These are phyloP conservation scores for Seminavis robusta DNA, from an alignment of 108 stramenopile species.

Conservation along the genomic window DNA sequence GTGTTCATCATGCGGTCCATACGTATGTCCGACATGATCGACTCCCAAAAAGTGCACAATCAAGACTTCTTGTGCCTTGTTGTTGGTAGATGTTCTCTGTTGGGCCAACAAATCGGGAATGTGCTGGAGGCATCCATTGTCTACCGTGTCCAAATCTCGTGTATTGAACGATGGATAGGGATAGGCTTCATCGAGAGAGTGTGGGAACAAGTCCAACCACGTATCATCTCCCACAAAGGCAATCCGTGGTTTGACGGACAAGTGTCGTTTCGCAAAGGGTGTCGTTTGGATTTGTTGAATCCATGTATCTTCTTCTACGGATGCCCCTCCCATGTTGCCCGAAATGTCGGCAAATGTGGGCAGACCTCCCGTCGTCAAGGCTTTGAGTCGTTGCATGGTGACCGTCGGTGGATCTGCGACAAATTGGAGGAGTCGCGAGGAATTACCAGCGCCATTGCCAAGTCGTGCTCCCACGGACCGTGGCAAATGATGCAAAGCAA, in stretches of 20 bases:
- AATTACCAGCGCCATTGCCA: conserved; percentile 6
- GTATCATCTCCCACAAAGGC: conserved; percentile 98
- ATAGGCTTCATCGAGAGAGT: conserved; percentile 74
- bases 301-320: conserved; percentile 86
- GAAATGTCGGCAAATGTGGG: conserved; percentile 96
- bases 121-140: conserved; percentile 85
- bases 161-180: conserved; percentile 97
- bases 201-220: conserved; percentile 93
- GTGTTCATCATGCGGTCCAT: conserved; percentile 82
- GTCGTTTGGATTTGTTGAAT: conserved; percentile 54
- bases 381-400: conserved; percentile 97
- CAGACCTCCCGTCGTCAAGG: conserved; percentile 92
- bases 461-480: conserved; percentile 65
- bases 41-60: conserved; percentile 94
- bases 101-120: conserved; percentile 49
- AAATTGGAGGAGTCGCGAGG: conserved; percentile 73
- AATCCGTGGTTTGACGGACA: conserved; percentile 32
- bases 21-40: conserved; percentile 97
- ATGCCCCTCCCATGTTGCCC: conserved; percentile 60
- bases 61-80: conserved; percentile 35
- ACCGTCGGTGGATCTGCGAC: conserved; percentile 99
- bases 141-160: conserved; percentile 95
- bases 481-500: conserved; percentile 76
- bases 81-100: conserved; percentile 20
- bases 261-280: conserved; percentile 8